Base-by-base conservation (phyloP, 192 early-diverging fungal genomes). In the Coemansia sp. region DNA sequence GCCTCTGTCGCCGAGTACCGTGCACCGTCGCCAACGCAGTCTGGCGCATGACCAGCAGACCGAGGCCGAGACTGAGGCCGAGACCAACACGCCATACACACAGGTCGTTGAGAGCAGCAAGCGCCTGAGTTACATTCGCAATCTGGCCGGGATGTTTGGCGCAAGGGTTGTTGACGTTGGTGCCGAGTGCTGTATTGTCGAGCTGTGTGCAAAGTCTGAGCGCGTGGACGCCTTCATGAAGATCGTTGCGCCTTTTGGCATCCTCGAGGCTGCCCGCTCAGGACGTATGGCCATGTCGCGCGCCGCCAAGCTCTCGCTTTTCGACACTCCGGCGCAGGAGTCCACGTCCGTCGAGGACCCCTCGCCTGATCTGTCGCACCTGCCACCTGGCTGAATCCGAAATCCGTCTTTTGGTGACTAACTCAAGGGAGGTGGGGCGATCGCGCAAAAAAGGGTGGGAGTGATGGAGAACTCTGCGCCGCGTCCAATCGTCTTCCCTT, bases 211-310 rank as follows among this genome's bases (percentile, higher is more conserved):
- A 49, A 97, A 94, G 74, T 89, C 93, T 4, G 83, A 86, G 59
- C 87, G 94, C 56, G 76, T 98, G 25, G 92, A 95, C 73, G 86
- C 96, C 3, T 96, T 98, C 64, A 80, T 98, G 67, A 93, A 94
- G 72, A 82, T 98, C 25, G 82, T 92, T n/a, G 93, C 91, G 63
- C 96, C 96, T 22, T 98, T 92, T 69, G 96, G 96, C 34, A 90
- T 98, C 54, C 83, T 98, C 54, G 96, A 98, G 71, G 93, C 90
- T 3, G 89, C 93, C n/a, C 87, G 96, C 65, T 93, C 89, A 26
- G 96, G 95, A 68, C 87, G 90, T 60, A 97, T 98, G 94, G 94
- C 95, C 21, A 95, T 98, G 90, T 93, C 96, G 50, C 88, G 96
- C 24, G 88, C 91, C 19, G 90, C 91, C 24, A 88, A 95, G 59